Percentiles rank a stretch among this genome's conserved stretches.
Conservation (phyloP, 2,329 filamentous ascomycete genomes). For the Thelonectria discophora region DNA sequence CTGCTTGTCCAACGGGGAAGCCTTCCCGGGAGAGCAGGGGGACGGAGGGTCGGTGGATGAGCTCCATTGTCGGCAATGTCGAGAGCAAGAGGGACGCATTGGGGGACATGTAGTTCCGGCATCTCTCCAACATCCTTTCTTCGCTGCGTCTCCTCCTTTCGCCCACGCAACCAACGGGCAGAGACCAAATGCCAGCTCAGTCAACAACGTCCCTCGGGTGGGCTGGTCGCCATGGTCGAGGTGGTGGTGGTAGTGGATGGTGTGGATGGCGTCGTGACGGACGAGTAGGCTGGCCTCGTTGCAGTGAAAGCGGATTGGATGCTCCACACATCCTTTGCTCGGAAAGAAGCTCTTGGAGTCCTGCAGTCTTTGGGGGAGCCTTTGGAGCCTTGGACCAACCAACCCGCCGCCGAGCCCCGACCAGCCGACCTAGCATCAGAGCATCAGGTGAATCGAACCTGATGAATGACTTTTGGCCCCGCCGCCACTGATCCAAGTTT, state of each 20-base stretch:
- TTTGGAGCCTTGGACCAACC: constrained; percentile 29
- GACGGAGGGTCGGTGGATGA: constrained; percentile 25
- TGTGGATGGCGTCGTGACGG: constrained; percentile 33
- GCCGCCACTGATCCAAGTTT: constrained; percentile 18
- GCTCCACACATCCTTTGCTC: constrained; percentile 39
- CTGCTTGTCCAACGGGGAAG: too few relatives aligned
- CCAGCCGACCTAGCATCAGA: constrained; percentile 35
- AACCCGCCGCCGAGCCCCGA: constrained; percentile 29
- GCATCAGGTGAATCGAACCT: constrained; percentile 37
- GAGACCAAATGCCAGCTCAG: constrained; percentile 15
- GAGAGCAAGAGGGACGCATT: constrained; percentile 18
- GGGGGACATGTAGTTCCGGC: constrained; percentile 12
- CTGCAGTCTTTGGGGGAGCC: constrained; percentile 28
- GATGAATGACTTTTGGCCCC: constrained; percentile 19
- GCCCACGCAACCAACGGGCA: constrained; percentile 10
- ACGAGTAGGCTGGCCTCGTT: constrained; percentile 40
- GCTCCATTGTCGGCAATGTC: constrained; percentile 24
- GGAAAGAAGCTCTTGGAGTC: constrained; percentile 32
- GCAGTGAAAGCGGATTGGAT: constrained; percentile 44
- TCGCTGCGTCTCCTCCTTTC: background rate
- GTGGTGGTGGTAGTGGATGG: constrained; percentile 22
- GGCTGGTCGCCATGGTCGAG: too few relatives aligned
- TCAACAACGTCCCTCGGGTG: background rate
- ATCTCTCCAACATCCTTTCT: constrained; percentile 20
- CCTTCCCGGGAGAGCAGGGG: too few relatives aligned